phyloP scores from a whole-genome alignment of 305 asterid genomes.

The Galium porrigens region DNA sequence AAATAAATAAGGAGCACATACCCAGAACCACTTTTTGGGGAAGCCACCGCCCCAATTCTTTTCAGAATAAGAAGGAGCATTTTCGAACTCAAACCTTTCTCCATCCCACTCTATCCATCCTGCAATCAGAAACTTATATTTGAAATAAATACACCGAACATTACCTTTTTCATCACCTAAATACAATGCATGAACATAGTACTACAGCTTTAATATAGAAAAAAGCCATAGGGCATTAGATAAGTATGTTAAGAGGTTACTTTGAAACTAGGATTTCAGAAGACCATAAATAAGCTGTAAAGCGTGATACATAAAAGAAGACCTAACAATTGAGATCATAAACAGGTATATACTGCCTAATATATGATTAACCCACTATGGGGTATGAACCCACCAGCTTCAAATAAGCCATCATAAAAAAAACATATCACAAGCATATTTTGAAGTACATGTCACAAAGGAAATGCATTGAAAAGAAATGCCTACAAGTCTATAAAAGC shows the following conservation, averaged over 20 bases:
- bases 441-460: not conserved
- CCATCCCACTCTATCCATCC: slow-evolving; percentile 99
- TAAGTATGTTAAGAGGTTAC: not conserved
- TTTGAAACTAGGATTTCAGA: not conserved
- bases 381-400: not conserved
- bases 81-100: slow-evolving; percentile 60
- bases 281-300: not conserved
- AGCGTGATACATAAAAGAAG: not conserved
- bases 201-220: not conserved
- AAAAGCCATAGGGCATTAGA: not conserved
- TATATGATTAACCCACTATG: not conserved
- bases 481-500: not conserved
- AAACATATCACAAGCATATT: not conserved
- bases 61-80: slow-evolving; percentile 94
- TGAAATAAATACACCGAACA: not conserved
- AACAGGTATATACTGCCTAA: not conserved
- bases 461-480: not conserved
- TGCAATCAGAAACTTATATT: slow-evolving; percentile 23
- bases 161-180: not conserved
- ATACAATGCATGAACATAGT: not conserved
- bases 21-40: slow-evolving; percentile 99
- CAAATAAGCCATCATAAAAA: not conserved
- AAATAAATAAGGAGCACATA: slow-evolving; percentile 16
- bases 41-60: slow-evolving; percentile 95
- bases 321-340: not conserved